Percentiles rank a stretch among this genome's conserved stretches.
Evolutionary conservation across 768 basidiomycete genomes (phyloP).

Genomic region (Lactarius quietus): DNA sequence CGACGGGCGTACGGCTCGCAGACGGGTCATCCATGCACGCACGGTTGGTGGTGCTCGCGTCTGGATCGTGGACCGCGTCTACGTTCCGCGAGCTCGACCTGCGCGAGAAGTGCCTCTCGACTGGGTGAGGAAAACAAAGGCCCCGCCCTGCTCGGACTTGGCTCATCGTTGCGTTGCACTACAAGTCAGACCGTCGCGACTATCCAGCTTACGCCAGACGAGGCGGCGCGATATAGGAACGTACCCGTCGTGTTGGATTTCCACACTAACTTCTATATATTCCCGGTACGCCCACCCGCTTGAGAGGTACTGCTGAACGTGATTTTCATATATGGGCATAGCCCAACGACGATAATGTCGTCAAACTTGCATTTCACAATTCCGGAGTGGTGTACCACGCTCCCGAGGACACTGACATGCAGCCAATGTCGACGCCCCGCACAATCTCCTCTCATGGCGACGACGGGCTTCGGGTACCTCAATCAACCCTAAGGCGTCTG

Average conservation of each 20-base stretch:
- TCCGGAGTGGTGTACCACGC: constrained; percentile 60
- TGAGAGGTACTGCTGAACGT: not conserved
- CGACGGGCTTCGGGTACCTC: constrained; percentile 66
- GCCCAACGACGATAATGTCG: constrained; percentile 63
- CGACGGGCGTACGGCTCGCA: constrained; percentile 53
- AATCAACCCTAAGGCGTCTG: constrained; percentile 45
- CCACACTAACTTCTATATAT: constrained; percentile 70
- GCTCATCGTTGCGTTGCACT: not conserved
- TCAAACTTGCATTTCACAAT: constrained; percentile 78
- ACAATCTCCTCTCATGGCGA: constrained; percentile 59
- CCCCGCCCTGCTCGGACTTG: not conserved
- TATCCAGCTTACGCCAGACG: constrained; percentile 69
- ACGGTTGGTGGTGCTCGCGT: constrained; percentile 62
- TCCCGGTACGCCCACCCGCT: constrained; percentile 58
- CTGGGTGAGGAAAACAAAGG: constrained; percentile 53
- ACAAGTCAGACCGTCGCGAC: constrained; percentile 74
- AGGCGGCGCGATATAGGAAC: constrained; percentile 55
- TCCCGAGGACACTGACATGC: constrained; percentile 27
- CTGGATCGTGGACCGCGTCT: constrained; percentile 85
- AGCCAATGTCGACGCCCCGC: constrained; percentile 67
- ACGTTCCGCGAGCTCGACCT: constrained; percentile 60
- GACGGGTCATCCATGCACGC: constrained; percentile 56
- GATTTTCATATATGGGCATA: constrained; percentile 30
- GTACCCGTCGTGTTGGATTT: constrained; percentile 75
- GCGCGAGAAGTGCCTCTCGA: constrained; percentile 58